Conservation (phyloP, 1,284 basidiomycete genomes). For the Sanguinoderma infundibulare region DNA sequence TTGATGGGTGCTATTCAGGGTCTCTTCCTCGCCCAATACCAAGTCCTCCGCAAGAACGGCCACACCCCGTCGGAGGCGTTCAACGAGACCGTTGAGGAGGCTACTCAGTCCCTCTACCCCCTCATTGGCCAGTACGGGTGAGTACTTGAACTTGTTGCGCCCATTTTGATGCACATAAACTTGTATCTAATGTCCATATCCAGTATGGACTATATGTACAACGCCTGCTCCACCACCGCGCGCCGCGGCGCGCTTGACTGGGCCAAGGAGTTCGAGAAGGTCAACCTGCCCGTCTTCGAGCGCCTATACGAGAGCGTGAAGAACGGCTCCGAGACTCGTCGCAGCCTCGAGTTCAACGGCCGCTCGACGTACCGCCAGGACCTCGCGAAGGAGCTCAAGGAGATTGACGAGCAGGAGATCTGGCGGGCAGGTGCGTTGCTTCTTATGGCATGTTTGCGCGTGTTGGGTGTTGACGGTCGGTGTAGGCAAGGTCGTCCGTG, state of each 20-base stretch:
- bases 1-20: conserved; percentile 99
- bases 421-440: conserved; percentile 84
- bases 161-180: neutral
- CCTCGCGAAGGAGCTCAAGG: conserved; percentile 91
- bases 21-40: conserved; percentile 99
- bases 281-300: conserved; percentile 94
- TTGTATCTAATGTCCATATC: conserved; percentile 1
- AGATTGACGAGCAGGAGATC: conserved; percentile 97
- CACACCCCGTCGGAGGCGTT: conserved; percentile 98
- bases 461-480: neutral
- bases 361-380: conserved; percentile 94
- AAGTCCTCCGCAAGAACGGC: conserved; percentile 98
- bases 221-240: conserved; percentile 98
- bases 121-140: conserved; percentile 94
- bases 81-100: conserved; percentile 99
- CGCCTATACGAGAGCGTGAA: conserved; percentile 92
- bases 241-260: conserved; percentile 99
- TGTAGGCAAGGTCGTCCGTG: conserved; percentile 75
- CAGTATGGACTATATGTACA: conserved; percentile 99
- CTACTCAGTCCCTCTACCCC: conserved; percentile 97
- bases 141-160: conserved; percentile 28
- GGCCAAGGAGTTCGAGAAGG: conserved; percentile 97
- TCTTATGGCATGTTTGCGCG: neutral
- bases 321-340: conserved; percentile 96
- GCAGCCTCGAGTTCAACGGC: conserved; percentile 96